Evolutionary conservation across 1,284 basidiomycete species (phyloP).

Genomic region (Cryptococcus sp.): DNA sequence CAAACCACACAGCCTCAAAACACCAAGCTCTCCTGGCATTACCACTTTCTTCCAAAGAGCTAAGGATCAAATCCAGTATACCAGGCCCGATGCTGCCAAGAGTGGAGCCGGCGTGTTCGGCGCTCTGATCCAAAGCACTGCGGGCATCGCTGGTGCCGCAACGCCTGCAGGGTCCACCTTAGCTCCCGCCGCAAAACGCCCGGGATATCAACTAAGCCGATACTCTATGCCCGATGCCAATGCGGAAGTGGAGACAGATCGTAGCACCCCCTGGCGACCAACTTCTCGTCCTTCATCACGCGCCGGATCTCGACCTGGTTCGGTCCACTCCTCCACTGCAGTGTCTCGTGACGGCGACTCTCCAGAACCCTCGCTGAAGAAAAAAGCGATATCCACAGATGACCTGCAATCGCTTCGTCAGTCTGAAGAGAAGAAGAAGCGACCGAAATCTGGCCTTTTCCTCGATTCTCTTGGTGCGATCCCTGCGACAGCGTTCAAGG

Average conservation of each 20-base stretch:
- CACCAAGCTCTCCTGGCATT: conserved; percentile 12
- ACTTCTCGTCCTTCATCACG: conserved; percentile 27
- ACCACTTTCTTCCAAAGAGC: conserved; percentile 15
- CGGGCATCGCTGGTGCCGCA: conserved; percentile 64
- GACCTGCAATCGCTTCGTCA: conserved; percentile 34
- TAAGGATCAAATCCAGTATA: conserved; percentile 28
- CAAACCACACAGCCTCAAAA: conserved; percentile 4
- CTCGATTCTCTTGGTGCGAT: conserved; percentile 32
- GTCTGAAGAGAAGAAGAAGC: conserved; percentile 18
- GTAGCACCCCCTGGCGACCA: conserved; percentile 33
- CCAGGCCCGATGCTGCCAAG: conserved; percentile 60
- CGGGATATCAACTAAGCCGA: conserved; percentile 69
- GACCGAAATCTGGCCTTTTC: conserved; percentile 27
- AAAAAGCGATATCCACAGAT: conserved; percentile 35
- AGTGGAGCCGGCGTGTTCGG: conserved; percentile 71
- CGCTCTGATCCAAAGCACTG: conserved; percentile 70
- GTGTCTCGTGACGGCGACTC: conserved; percentile 33
- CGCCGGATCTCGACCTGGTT: conserved; percentile 26
- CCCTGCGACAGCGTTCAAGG: conserved; percentile 34
- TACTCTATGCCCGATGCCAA: conserved; percentile 46
- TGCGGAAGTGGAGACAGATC: neutral
- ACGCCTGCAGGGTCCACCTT: conserved; percentile 62
- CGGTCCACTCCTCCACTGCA: conserved; percentile 37
- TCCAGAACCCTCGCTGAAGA: conserved; percentile 12
- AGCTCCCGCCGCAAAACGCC: conserved; percentile 66